A percentile compares a stretch with the other conserved stretches of the same genome.
These are phyloP conservation scores for Aureobasidium lini DNA, from an alignment of 2,329 filamentous ascomycete genomes.

Conservation along the genomic window DNA sequence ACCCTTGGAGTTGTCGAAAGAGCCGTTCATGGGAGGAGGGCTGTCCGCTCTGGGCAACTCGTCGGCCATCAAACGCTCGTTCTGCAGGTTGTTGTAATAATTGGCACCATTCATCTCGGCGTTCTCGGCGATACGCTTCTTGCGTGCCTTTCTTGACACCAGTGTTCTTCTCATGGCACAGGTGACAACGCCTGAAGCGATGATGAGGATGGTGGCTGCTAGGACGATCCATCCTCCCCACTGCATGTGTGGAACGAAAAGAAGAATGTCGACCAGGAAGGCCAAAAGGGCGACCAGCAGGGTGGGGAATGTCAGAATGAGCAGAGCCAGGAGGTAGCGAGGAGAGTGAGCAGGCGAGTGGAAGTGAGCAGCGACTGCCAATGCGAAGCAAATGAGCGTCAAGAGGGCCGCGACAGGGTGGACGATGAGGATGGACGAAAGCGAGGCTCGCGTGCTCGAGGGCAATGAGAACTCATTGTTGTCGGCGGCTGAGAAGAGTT, in stretches of 20 bases:
- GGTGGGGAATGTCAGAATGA: slow-evolving; percentile 80
- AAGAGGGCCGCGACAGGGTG: slow-evolving; percentile 86
- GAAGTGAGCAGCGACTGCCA: slow-evolving; percentile 76
- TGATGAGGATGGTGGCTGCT: slow-evolving; percentile 77
- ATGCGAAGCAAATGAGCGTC: slow-evolving; percentile 73
- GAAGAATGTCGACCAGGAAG: slow-evolving; percentile 85
- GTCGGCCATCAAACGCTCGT: slow-evolving; percentile 33
- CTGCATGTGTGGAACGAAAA: slow-evolving; percentile 88
- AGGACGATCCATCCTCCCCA: slow-evolving; percentile 95
- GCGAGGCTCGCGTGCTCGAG: slow-evolving; percentile 56
- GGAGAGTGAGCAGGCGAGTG: slow-evolving; percentile 84
- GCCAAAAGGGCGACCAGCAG: slow-evolving; percentile 76
- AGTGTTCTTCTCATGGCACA: slow-evolving; percentile 92
- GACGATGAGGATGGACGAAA: slow-evolving; percentile 86
- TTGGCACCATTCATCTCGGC: slow-evolving; percentile 96
- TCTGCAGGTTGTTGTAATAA: slow-evolving; percentile 56
- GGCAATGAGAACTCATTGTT: slow-evolving; percentile 52
- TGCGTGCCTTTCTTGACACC: slow-evolving; percentile 85
- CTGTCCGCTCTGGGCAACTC: slow-evolving; percentile 42
- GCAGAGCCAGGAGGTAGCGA: slow-evolving; percentile 73
- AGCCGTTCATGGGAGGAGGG: slow-evolving; percentile 45
- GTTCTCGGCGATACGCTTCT: slow-evolving; percentile 85
- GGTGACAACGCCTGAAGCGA: slow-evolving; percentile 73
- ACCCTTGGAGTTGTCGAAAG: slow-evolving; percentile 47
- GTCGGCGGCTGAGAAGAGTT: slow-evolving; percentile 39